Evolutionary conservation across 2,329 filamentous ascomycete genomes (phyloP), one percentile per base, ranked within the genome.

Genomic region (Lomentospora prolificans): DNA sequence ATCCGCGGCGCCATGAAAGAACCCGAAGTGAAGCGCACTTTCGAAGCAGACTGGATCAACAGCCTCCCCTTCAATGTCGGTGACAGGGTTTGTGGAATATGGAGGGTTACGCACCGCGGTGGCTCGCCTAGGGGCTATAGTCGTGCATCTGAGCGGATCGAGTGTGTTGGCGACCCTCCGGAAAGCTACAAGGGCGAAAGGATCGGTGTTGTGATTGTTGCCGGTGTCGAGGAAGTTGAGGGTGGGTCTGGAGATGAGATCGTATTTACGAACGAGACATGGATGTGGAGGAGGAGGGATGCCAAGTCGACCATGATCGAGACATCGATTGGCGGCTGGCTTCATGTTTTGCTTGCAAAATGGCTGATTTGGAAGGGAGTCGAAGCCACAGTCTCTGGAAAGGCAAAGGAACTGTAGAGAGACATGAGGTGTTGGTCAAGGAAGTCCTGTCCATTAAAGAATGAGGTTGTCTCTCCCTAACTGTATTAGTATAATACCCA

Each of bases 201-300:
- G 10, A 50, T 61, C 10, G 50, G 55, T 1, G 60, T 57, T 8
- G 46, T 60, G 19, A 57, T 61, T n/a, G 30, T 60, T 46, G 55
- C 51, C 24, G 56, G 57, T 8, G 44, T 60, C 50, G 54, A 54
- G 41, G 54, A 57, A 8, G 39, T 48, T 3, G 55, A 55, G 3
- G 55, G 55, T 12, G 44, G 44, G 14, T 24, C 19, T n/a, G 25
- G 14, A 5, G 48, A 51, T 1, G 41, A 51, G 10, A 58, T 66
- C 25, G 60, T 66, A 6, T 67, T 71, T 51, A 61, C 69, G 50
- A 70, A 70, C 57, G 69, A 71, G 63, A 70, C 69, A n/a, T 70
- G 69, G 69, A 66, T 69, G 65, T 71, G 69, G 69, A 63, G 69
- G 46, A 60, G 56, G 9, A 30, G 54, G 14, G 58, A 60, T 17